Base-by-base conservation (phyloP, 75 land plant species). In the Ceratopteris richardii region DNA sequence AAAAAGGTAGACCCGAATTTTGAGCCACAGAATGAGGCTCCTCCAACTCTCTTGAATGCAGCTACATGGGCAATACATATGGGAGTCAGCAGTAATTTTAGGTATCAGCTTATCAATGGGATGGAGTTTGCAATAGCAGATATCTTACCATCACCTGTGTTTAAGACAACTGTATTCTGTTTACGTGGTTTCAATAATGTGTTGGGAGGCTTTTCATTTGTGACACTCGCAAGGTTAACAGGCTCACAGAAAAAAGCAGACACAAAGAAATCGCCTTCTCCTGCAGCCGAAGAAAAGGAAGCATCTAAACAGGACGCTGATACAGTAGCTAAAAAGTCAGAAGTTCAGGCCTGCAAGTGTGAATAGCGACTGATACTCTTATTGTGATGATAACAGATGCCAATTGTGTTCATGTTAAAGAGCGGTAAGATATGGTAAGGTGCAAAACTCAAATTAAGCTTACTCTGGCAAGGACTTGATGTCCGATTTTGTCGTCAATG, bases 81-180 rank as follows among this genome's bases (percentile, higher is more conserved):
- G 97, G 97, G 97, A 0, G 13, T 92, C 2, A 92, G 90, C 69
- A 85, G 90, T 51, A 92, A 92, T 52, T 57, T 89, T 18, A 72
- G 97, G 48, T 92, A 92, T 63, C 97, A 92, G 73, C 70, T 89
- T 29, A 26, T 92, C 63, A 92, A 92, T 69, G 97, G 97, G 11
- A 31, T 88, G 19, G 97, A 92, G 56, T 92, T 72, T 51, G 1
- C 83, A 58, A 59, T 92, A 29, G 86, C 75, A 7, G 77, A 68
- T 53, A 62, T 48, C 28, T 41, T 85, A 20, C 82, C 83, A 29
- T 76, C 86, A 1, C 9, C 81, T 30, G 73, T 46, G 2, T 92
- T 92, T 57, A 85, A 85, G 75, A 42, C 66, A 16, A 72, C 84
- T 4, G 95, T 92, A 26, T 58, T 92, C 30, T 75, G 73, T 14